phyloP scores from a whole-genome alignment of 192 early-diverging fungal species.

The Entomortierella chlamydospora region DNA sequence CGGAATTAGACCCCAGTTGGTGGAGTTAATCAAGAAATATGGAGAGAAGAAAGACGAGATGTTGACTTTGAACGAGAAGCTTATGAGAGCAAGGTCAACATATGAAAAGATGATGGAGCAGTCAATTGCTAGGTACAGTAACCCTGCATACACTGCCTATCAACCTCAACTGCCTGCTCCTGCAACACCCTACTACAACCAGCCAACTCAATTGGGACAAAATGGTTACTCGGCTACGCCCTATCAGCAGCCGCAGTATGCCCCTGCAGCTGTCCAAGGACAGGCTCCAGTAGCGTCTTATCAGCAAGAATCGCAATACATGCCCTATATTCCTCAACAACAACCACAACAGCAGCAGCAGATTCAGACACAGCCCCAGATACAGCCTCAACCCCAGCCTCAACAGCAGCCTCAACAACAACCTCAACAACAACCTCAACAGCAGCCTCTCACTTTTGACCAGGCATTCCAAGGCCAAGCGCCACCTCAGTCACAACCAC shows the following conservation, averaged over 20 bases:
- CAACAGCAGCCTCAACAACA: constrained; percentile 43
- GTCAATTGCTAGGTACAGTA: constrained; percentile 69
- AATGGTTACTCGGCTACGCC: constrained; percentile 26
- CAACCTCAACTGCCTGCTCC: constrained; percentile 26
- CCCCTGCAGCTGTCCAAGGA: neutral
- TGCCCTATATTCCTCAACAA: constrained; percentile 34
- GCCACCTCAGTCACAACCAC: constrained; percentile 19
- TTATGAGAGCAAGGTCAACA: constrained; percentile 72
- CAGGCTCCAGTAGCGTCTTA: constrained; percentile 12
- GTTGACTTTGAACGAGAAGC: constrained; percentile 76
- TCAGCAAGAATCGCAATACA: constrained; percentile 28
- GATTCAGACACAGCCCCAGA: constrained; percentile 23
- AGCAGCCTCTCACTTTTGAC: constrained; percentile 34
- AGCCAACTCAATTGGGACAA: constrained; percentile 17
- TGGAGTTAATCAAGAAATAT: constrained; percentile 87
- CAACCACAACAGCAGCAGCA: constrained; percentile 35
- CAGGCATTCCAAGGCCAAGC: constrained; percentile 26
- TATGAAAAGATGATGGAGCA: constrained; percentile 82
- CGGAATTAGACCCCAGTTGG: constrained; percentile 86
- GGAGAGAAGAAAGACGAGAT: constrained; percentile 89
- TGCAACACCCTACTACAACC: constrained; percentile 14
- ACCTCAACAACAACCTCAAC: constrained; percentile 12
- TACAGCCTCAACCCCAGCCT: constrained; percentile 26
- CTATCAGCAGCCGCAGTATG: constrained; percentile 13
- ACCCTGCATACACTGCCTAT: constrained; percentile 34